Evolutionary conservation across 2,329 filamentous ascomycete species (phyloP).

Genomic region (Parafenestella ontariensis): DNA sequence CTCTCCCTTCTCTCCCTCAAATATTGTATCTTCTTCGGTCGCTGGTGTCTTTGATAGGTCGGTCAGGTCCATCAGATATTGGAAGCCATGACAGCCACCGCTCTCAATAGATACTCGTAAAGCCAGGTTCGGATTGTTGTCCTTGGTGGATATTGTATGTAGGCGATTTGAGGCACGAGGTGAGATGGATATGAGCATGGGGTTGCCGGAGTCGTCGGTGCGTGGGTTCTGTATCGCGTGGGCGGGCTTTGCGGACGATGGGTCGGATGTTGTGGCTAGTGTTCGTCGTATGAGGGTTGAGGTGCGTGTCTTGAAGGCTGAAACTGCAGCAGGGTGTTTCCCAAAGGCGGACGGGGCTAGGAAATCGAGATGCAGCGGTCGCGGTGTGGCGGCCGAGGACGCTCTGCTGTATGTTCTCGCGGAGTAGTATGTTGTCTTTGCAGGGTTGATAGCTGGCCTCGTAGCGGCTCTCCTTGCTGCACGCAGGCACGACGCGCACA

Average conservation of each 20-base stretch:
- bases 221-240: constrained; percentile 70
- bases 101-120: constrained; percentile 92
- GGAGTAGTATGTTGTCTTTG: constrained; percentile 7
- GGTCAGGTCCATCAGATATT: constrained; percentile 91
- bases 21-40: constrained; percentile 83
- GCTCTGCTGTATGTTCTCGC: constrained; percentile 30
- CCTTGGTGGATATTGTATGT: constrained; percentile 64
- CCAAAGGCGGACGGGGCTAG: constrained; percentile 31
- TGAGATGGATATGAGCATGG: constrained; percentile 84
- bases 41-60: constrained; percentile 59
- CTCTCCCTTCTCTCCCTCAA: constrained; percentile 71
- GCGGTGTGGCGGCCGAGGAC: constrained; percentile 27
- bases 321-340: background rate
- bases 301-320: background rate
- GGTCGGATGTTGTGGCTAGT: constrained; percentile 35
- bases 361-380: constrained; percentile 40
- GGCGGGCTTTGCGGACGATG: constrained; percentile 34
- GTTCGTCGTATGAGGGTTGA: constrained; percentile 32
- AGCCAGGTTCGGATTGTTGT: constrained; percentile 76
- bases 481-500: constrained; percentile 44
- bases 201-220: constrained; percentile 81
- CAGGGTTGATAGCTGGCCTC: background rate
- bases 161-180: constrained; percentile 75
- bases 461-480: constrained; percentile 16
- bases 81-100: constrained; percentile 96